A percentile compares a stretch with the other conserved stretches of the same genome.
These are phyloP conservation scores for Aaosphaeria arxii DNA, from an alignment of 2,329 filamentous ascomycete species.

Conservation along the genomic window DNA sequence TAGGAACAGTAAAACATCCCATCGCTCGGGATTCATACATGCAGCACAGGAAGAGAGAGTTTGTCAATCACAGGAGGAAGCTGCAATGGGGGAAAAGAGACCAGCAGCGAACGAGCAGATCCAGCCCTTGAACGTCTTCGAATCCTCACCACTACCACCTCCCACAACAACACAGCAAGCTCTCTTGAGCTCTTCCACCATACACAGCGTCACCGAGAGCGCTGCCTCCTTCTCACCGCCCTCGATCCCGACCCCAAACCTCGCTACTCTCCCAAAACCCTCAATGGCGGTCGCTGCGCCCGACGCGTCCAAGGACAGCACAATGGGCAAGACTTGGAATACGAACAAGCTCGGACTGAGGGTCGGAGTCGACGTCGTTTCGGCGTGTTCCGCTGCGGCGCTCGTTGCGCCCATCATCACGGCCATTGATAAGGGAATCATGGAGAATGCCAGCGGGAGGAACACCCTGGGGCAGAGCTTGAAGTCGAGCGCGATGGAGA, in stretches of 20 bases:
- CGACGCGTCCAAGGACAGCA: neutral
- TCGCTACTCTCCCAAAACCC: constrained; percentile 1
- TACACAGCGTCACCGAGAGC: neutral
- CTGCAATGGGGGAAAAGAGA: constrained; percentile 25
- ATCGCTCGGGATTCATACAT: constrained; percentile 15
- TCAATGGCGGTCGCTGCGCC: neutral
- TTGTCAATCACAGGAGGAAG: constrained; percentile 24
- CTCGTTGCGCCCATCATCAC: constrained; percentile 82
- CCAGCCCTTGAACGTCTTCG: too few relatives aligned
- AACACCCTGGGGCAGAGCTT: constrained; percentile 59
- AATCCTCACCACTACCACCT: too few relatives aligned
- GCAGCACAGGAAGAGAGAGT: constrained; percentile 25
- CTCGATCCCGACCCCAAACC: constrained; percentile 2
- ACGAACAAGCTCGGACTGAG: constrained; percentile 68
- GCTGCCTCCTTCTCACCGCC: too few relatives aligned
- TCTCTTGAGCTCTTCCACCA: neutral
- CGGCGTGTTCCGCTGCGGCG: constrained; percentile 68
- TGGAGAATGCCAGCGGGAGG: constrained; percentile 76
- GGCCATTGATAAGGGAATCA: constrained; percentile 78
- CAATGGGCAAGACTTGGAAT: constrained; percentile 57
- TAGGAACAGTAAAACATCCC: too few relatives aligned
- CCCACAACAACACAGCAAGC: too few relatives aligned
- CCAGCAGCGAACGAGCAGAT: neutral
- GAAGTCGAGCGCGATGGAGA: constrained; percentile 53
- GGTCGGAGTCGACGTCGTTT: constrained; percentile 64